These are phyloP conservation scores for Salix purpurea DNA, from an alignment of 345 rosid species.

Conservation along the genomic window DNA sequence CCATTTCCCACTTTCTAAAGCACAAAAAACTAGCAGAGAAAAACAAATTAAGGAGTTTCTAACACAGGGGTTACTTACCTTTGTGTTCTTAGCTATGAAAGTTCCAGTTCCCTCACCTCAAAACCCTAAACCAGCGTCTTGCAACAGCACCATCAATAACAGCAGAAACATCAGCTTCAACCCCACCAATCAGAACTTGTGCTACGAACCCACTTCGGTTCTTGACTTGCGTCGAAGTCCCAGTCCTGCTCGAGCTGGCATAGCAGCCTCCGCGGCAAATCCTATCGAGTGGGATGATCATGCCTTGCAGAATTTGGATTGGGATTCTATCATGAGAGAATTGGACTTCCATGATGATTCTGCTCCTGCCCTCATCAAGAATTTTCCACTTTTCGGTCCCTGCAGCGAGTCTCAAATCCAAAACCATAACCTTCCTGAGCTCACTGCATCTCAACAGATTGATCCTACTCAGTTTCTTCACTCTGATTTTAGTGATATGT, in stretches of 20 bases:
- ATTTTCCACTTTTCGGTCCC: constrained; percentile 11
- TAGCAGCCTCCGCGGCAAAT: constrained; percentile 19
- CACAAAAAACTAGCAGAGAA: not conserved
- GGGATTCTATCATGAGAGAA: constrained; percentile 88
- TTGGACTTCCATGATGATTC: constrained; percentile 68
- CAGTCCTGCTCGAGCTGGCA: constrained; percentile 36
- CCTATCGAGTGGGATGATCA: constrained; percentile 54
- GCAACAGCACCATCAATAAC: constrained; percentile 22
- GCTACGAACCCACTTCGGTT: constrained; percentile 79
- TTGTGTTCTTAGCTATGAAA: constrained; percentile 47
- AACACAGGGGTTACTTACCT: not conserved
- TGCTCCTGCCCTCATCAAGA: constrained; percentile 24
- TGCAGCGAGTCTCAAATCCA: constrained; percentile 11
- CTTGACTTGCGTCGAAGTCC: constrained; percentile 63
- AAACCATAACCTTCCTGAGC: constrained; percentile 25
- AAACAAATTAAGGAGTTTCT: not conserved
- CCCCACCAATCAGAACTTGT: constrained; percentile 4
- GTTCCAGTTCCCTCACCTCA: constrained; percentile 39
- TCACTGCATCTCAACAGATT: constrained; percentile 9
- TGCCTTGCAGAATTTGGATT: constrained; percentile 62
- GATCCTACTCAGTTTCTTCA: constrained; percentile 21
- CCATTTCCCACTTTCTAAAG: constrained; percentile 7
- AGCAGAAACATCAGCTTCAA: constrained; percentile 12
- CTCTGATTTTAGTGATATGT: constrained; percentile 50
- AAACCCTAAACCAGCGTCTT: constrained; percentile 21